A percentile compares a stretch with the other conserved stretches of the same genome.
Conservation (phyloP, 805 yeast genomes). For the Metschnikowia orientalis region DNA sequence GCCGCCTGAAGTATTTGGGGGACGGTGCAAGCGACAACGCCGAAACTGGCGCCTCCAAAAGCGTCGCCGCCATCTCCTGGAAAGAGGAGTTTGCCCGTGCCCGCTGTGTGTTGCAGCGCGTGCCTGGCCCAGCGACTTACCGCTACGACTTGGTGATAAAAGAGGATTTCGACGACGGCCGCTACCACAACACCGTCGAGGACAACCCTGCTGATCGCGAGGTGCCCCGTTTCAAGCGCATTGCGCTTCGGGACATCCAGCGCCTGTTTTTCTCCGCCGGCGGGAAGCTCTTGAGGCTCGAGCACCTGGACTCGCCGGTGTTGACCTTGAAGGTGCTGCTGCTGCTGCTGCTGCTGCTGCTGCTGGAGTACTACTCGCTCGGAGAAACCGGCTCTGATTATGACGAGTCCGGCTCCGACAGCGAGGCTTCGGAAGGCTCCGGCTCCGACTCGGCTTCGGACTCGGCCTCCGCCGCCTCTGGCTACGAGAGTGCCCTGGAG, state of each 20-base stretch:
- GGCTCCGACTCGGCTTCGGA: constrained; percentile 21
- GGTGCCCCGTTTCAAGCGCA: constrained; percentile 26
- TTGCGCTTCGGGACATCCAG: constrained; percentile 41
- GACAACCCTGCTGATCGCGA: constrained; percentile 20
- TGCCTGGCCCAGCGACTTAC: constrained; percentile 28
- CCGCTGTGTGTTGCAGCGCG: constrained; percentile 34
- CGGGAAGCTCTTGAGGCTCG: constrained; percentile 58
- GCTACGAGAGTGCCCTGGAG: constrained; percentile 10
- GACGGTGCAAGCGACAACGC: constrained; percentile 5
- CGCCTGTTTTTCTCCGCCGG: constrained; percentile 66
- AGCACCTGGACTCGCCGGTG: constrained; percentile 61
- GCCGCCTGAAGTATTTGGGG: constrained; percentile 33
- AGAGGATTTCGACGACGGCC: constrained; percentile 64
- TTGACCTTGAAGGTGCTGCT: constrained; percentile 52
- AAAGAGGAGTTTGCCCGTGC: constrained; percentile 66
- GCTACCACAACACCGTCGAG: constrained; percentile 60
- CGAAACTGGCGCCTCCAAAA: neutral
- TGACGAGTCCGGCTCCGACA: constrained; percentile 12
- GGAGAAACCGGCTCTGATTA: constrained; percentile 18
- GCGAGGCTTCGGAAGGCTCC: too few relatives aligned
- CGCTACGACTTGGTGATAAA: constrained; percentile 43
- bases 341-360: constrained; percentile 2
- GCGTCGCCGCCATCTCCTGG: constrained; percentile 50
- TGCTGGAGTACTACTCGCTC: constrained; percentile 21
- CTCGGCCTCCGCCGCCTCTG: constrained; percentile 18